Conservation (phyloP, 2,329 filamentous ascomycete species). For the Monosporascus sp. region DNA sequence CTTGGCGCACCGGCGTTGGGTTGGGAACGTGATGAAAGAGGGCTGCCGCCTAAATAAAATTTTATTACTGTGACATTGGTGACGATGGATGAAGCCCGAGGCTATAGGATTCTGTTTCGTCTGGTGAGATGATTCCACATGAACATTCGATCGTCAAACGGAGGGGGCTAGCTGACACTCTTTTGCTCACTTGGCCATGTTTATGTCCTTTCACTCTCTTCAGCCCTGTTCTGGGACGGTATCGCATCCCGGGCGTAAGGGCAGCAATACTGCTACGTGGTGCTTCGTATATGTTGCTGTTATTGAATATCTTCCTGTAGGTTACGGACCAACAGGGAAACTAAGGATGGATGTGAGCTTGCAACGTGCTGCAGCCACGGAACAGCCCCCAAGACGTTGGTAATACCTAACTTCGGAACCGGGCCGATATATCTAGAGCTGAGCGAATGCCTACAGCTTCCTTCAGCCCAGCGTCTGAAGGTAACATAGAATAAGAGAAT, state of each 20-base stretch:
- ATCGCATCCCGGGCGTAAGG: too few relatives aligned
- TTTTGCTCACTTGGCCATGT: not conserved
- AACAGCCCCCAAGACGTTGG: not conserved
- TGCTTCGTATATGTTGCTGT: too few relatives aligned
- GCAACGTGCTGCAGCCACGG: not conserved
- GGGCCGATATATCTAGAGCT: not conserved
- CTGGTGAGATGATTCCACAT: not conserved
- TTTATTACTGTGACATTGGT: not conserved
- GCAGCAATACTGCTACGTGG: too few relatives aligned
- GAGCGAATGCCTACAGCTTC: not conserved
- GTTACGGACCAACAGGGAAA: too few relatives aligned
- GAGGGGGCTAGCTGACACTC: not conserved
- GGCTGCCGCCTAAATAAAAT: not conserved
- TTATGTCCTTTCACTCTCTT: not conserved
- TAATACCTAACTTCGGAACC: not conserved
- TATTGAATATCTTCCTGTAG: too few relatives aligned
- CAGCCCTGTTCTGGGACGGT: not conserved
- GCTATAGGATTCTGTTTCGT: not conserved
- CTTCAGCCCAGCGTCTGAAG: not conserved
- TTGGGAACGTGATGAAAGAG: not conserved
- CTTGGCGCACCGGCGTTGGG: not conserved
- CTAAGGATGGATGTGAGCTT: too few relatives aligned
- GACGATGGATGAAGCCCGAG: not conserved
- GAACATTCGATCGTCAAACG: not conserved
- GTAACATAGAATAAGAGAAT: not conserved